Percentiles rank a stretch among this genome's conserved stretches.
Conservation (phyloP, 352 stramenopile species). For the Globisporangium mamillatum region DNA sequence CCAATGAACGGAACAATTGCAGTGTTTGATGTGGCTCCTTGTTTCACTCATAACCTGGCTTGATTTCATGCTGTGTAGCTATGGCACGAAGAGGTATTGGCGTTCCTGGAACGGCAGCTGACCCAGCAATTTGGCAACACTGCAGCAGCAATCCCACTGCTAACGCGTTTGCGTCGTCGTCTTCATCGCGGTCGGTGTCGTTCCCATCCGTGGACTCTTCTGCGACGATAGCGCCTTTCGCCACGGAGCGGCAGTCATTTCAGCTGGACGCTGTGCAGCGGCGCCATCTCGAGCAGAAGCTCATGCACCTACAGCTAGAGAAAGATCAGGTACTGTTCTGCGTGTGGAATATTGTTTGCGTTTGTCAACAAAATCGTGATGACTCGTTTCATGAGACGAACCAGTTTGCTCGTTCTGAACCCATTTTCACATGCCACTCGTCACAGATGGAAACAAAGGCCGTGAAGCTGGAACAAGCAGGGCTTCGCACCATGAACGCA, state of each 20-base stretch:
- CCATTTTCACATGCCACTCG: background rate
- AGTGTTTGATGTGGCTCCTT: background rate
- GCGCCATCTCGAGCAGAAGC: slow-evolving; percentile 40
- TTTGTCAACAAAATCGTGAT: background rate
- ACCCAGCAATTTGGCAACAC: background rate
- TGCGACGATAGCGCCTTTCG: slow-evolving; percentile 26
- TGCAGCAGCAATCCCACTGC: background rate
- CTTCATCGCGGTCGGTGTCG: slow-evolving; percentile 11
- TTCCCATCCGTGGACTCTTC: slow-evolving; percentile 7
- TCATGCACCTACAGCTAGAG: slow-evolving; percentile 43
- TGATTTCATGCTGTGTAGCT: background rate
- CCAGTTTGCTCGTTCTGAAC: background rate
- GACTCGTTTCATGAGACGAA: background rate
- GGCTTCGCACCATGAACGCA: slow-evolving; percentile 39
- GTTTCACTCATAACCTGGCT: background rate
- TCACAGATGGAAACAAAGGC: slow-evolving; percentile 35
- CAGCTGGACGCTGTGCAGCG: slow-evolving; percentile 35
- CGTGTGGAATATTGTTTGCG: background rate
- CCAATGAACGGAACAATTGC: background rate
- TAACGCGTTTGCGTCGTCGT: background rate
- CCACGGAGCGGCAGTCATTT: slow-evolving; percentile 42
- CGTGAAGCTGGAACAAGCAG: slow-evolving; percentile 40
- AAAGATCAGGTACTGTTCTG: slow-evolving; percentile 36
- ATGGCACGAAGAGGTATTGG: slow-evolving; percentile 17
- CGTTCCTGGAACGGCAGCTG: background rate